These are phyloP conservation scores for Zea mays DNA, from an alignment of 176 grass and related monocot species.

Conservation along the genomic window Zm-B73-REFERENCE-NAM-5.0 NC_050100.1:186496001-186496500, in stretches of 20 bases:
- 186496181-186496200: background rate
- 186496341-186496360: conserved; percentile 36
- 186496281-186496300: background rate
- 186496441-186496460: conserved; percentile 42
- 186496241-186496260: conserved; percentile 35
- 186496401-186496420: conserved; percentile 43
- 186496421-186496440: conserved; percentile 38
- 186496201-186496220: conserved; percentile 1
- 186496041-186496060: conserved; percentile 60
- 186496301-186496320: conserved; percentile 41
- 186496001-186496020: conserved; percentile 40
- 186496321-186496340: conserved; percentile 40
- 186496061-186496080: conserved; percentile 40
- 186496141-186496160: conserved; percentile 29
- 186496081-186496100: conserved; percentile 52
- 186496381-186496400: conserved; percentile 39
- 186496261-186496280: no score
- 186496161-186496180: conserved; percentile 46
- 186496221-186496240: conserved; percentile 35
- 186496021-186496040: conserved; percentile 47
- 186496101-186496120: conserved; percentile 41
- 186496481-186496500: conserved; percentile 47
- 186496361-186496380: conserved; percentile 45
- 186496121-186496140: conserved; percentile 41
- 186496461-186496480: conserved; percentile 49